Conservation (phyloP, 495 filamentous ascomycete species). For the Letharia lupina region DNA sequence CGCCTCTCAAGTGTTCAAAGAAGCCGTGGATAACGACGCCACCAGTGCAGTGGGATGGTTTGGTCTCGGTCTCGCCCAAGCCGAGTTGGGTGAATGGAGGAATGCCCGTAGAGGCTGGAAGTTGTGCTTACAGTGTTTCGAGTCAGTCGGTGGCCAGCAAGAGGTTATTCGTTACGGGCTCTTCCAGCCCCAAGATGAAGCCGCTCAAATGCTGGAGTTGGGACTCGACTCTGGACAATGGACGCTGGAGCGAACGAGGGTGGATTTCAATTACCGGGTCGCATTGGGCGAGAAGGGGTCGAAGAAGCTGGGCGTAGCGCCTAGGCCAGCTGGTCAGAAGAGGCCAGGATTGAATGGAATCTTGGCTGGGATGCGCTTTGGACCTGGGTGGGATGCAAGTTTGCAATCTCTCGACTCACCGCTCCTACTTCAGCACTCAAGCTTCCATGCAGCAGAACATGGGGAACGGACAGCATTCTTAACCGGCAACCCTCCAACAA, state of each 20-base stretch:
- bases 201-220: not conserved
- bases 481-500: not conserved
- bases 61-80: constrained; percentile 57
- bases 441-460: not conserved
- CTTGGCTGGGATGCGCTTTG: constrained; percentile 7
- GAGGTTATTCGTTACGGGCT: constrained; percentile 3
- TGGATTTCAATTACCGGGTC: constrained; percentile 4
- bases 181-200: not conserved
- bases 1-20: not conserved
- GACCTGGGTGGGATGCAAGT: constrained; percentile 4
- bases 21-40: not conserved
- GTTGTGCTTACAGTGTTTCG: not conserved
- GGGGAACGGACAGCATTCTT: not conserved
- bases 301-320: not conserved
- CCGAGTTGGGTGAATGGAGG: not conserved
- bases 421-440: not conserved
- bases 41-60: constrained; percentile 51
- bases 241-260: constrained; percentile 6
- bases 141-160: not conserved
- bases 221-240: not conserved
- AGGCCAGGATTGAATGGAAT: constrained; percentile 7
- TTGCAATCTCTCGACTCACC: constrained; percentile 1
- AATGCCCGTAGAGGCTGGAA: not conserved
- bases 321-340: not conserved
- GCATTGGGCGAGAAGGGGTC: not conserved